These are phyloP conservation scores for Ballota nigra DNA, from an alignment of 257 asterid genomes.

Conservation along the genomic window DNA sequence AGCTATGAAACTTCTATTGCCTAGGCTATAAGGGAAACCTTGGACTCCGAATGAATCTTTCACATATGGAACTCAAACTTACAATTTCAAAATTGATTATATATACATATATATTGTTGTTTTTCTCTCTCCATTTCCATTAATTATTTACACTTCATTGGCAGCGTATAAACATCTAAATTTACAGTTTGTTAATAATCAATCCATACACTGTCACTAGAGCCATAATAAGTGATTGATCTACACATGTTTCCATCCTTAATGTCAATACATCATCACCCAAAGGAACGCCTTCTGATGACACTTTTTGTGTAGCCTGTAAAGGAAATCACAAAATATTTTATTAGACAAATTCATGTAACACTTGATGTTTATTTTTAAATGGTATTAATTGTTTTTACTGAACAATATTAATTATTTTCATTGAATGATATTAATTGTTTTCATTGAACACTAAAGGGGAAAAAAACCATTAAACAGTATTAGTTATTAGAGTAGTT, in stretches of 20 bases:
- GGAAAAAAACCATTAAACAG: too few relatives aligned
- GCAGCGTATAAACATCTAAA: background rate
- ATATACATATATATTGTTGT: background rate
- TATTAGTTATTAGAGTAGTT: too few relatives aligned
- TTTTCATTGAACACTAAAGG: too few relatives aligned
- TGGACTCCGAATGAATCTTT: background rate
- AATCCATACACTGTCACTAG: conserved; percentile 59
- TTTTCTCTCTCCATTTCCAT: background rate
- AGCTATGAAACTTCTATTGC: too few relatives aligned
- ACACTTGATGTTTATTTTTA: too few relatives aligned
- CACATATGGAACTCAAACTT: background rate
- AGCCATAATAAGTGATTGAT: conserved; percentile 60
- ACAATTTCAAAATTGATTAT: too few relatives aligned
- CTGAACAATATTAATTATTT: too few relatives aligned
- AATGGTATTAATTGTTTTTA: too few relatives aligned
- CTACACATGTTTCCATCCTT: conserved; percentile 52
- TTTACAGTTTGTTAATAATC: conserved; percentile 43
- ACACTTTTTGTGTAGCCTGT: conserved; percentile 55
- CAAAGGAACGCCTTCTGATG: conserved; percentile 50
- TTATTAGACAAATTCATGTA: too few relatives aligned
- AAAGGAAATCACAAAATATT: background rate
- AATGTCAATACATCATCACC: conserved; percentile 76
- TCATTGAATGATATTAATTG: too few relatives aligned
- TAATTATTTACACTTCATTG: background rate
- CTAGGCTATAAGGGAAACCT: too few relatives aligned